Evolutionary conservation across 257 asterid genomes (phyloP).

Genomic region (Fraxinus cuspidata): DNA sequence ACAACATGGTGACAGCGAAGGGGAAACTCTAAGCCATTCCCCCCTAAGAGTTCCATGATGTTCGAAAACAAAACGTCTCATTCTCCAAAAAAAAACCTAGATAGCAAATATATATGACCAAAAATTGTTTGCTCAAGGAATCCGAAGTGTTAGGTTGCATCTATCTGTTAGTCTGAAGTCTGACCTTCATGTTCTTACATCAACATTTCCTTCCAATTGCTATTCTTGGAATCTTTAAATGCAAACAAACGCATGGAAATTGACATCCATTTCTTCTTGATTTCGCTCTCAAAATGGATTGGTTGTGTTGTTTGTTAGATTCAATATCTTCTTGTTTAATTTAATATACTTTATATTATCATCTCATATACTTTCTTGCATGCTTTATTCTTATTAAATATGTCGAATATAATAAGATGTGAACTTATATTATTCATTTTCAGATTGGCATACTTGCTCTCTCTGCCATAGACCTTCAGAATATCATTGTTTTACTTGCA

Average conservation of each 20-base stretch:
- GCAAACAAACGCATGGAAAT: neutral
- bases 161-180: slow-evolving; percentile 10
- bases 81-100: neutral
- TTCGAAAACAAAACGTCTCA: neutral
- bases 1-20: neutral
- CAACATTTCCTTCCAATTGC: neutral
- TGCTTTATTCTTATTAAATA: slow-evolving; percentile 1
- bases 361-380: neutral
- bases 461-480: slow-evolving; percentile 42
- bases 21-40: neutral
- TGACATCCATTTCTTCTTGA: slow-evolving; percentile 11
- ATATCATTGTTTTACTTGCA: slow-evolving; percentile 69
- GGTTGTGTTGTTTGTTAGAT: slow-evolving; percentile 12
- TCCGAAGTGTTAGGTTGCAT: slow-evolving; percentile 17
- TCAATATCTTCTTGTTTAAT: slow-evolving; percentile 7
- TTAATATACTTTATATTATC: slow-evolving; percentile 12
- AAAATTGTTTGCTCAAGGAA: neutral
- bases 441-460: slow-evolving; percentile 80
- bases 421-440: slow-evolving; percentile 18
- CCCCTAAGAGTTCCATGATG: neutral
- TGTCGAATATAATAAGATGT: slow-evolving; percentile 19
- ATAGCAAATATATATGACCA: neutral
- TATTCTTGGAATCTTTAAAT: neutral
- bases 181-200: slow-evolving; percentile 4
- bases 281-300: slow-evolving; percentile 9